Base-by-base conservation (phyloP, 2,329 filamentous ascomycete species). In the Grosmannia clavigera region DNA sequence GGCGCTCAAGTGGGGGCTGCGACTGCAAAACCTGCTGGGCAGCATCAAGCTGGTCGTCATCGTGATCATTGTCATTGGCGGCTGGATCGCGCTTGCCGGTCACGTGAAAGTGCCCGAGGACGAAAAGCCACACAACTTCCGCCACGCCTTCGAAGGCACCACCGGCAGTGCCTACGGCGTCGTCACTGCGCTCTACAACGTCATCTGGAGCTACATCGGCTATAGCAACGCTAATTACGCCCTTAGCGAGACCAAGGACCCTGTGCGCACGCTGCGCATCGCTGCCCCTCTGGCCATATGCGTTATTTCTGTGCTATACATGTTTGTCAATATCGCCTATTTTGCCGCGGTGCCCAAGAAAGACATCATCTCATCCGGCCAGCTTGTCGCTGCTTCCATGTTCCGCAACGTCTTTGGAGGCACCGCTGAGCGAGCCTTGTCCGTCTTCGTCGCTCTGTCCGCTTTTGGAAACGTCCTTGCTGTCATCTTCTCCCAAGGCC, bases 101-200 rank as follows among this genome's bases (percentile, higher is more conserved):
- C 80, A 83, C 58, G 67, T 83, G 55, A 81, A 81, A 66, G 76
- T 86, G 51, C 60, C 62, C 29, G 62, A 64, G 29, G 78, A 81
- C 56, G 67, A 75, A 19, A 43, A 48, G 19, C 60, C 61, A 51
- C 71, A 83, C 67, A 87, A 84, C 73, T 86, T 88, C 67, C 70
- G 72, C 64, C 77, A 84, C 61, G 80, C 83, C 11, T 88, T 88
- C 63, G 77, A 79, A 55, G 85, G 85, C 10, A 87, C 85, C 5
- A 85, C 81, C 0, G 81, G 81, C 9, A 84, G 79, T 65, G 79
- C 82, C 1, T 88, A 88, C 64, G 83, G 82, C 55, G 77, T 86
- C 40, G 83, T 86, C n/a, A 87, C 82, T 1, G 84, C 85, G 0
- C 72, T 88, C 0, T 87, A 86, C 75, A 88, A 87, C 65, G 84